A percentile compares a stretch with the other conserved stretches of the same genome.
Evolutionary conservation across 2,329 filamentous ascomycete genomes (phyloP).

Genomic region (Nigrospora sphaerica): DNA sequence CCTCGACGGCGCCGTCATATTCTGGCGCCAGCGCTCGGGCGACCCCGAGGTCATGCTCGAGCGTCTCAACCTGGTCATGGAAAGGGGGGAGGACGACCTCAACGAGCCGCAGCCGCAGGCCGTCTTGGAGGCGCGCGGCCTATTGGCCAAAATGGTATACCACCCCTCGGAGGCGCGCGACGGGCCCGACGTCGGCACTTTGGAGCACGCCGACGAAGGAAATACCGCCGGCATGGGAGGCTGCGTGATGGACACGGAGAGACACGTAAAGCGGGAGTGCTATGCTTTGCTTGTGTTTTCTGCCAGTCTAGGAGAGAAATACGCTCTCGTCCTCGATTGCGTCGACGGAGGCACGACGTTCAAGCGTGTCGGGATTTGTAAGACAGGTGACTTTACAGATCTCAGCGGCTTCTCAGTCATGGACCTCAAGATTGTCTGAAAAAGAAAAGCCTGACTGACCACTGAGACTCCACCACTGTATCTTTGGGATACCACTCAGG

Average conservation of each 20-base stretch:
- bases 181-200: slow-evolving; percentile 4
- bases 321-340: not conserved
- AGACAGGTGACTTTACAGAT: no score
- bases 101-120: slow-evolving; percentile 3
- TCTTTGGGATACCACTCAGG: no score
- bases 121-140: slow-evolving; percentile 6
- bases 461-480: no score
- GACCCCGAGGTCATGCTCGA: slow-evolving; percentile 3
- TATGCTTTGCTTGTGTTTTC: not conserved
- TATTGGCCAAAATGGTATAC: slow-evolving; percentile 8
- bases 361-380: not conserved
- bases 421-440: no score
- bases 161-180: slow-evolving; percentile 2
- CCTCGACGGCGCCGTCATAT: slow-evolving; percentile 10
- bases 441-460: no score
- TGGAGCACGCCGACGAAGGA: slow-evolving; percentile 3
- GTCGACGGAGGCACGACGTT: not conserved
- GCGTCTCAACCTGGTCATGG: slow-evolving; percentile 7
- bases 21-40: slow-evolving; percentile 6
- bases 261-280: slow-evolving; percentile 5
- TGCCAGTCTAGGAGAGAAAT: not conserved
- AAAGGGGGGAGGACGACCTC: slow-evolving; percentile 4
- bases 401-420: no score
- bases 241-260: slow-evolving; percentile 11
- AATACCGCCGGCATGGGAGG: not conserved